These are phyloP conservation scores for Sphaerulina musiva DNA, from an alignment of 2,329 filamentous ascomycete genomes.

Conservation along the genomic window DNA sequence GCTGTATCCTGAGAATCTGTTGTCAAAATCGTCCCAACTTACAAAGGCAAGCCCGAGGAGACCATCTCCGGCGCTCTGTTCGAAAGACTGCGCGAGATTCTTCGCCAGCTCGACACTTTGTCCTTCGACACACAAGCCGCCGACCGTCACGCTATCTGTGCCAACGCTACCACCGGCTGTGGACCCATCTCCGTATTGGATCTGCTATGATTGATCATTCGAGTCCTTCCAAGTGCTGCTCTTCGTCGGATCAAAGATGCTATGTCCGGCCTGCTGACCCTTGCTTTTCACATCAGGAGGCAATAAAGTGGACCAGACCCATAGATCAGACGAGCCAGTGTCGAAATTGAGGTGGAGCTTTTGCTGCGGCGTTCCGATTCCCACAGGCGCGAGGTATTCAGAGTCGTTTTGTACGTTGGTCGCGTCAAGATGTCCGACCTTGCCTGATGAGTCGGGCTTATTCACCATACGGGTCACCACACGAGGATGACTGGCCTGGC, in stretches of 20 bases:
- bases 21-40: constrained; percentile 22
- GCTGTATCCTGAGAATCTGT: constrained; percentile 35
- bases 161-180: constrained; percentile 59
- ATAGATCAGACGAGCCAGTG: constrained; percentile 64
- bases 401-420: constrained; percentile 63
- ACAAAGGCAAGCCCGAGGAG: constrained; percentile 63
- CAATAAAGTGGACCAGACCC: constrained; percentile 39
- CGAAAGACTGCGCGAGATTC: constrained; percentile 53
- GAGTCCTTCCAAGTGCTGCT: constrained; percentile 54
- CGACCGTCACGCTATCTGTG: constrained; percentile 56
- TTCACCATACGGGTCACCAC: constrained; percentile 13
- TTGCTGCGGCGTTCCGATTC: constrained; percentile 60
- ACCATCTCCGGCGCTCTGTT: constrained; percentile 53
- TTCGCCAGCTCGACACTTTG: constrained; percentile 62
- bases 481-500: constrained; percentile 6
- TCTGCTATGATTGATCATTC: constrained; percentile 53
- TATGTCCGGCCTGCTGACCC: constrained; percentile 40
- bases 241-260: constrained; percentile 54
- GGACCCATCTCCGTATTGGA: constrained; percentile 63
- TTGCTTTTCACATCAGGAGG: constrained; percentile 24
- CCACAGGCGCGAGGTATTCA: constrained; percentile 57
- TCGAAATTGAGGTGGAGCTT: constrained; percentile 58
- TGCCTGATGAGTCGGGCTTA: constrained; percentile 4
- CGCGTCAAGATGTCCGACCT: constrained; percentile 21
- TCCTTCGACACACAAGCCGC: constrained; percentile 54